Conservation (phyloP, 257 asterid species). For the Plectranthus barbatus region DNA sequence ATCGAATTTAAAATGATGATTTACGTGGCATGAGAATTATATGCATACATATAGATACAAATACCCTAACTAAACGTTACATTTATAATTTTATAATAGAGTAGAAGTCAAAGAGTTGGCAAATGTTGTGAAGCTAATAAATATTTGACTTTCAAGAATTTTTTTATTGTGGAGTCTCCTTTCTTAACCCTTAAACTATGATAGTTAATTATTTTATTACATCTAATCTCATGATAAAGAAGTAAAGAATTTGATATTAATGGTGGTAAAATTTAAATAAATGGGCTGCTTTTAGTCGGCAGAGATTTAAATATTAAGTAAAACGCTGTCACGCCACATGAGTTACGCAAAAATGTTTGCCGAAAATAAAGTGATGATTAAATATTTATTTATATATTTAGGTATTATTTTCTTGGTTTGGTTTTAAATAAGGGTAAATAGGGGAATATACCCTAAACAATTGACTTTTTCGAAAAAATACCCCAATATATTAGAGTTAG, state of each 20-base stretch:
- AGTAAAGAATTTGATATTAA: conserved; percentile 8
- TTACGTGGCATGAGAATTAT: too few species aligned
- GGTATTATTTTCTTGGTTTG: too few species aligned
- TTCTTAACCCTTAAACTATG: conserved; percentile 41
- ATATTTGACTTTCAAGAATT: conserved; percentile 9
- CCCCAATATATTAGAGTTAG: too few species aligned
- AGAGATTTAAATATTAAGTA: conserved; percentile 14
- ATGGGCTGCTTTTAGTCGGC: conserved; percentile 20
- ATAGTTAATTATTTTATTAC: conserved; percentile 1
- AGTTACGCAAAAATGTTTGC: too few species aligned
- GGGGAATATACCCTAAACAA: too few species aligned
- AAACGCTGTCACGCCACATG: background rate
- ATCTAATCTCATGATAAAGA: conserved; percentile 12
- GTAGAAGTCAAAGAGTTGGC: conserved; percentile 16
- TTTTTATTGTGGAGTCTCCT: conserved; percentile 10
- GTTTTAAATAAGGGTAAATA: too few species aligned
- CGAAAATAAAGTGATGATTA: too few species aligned
- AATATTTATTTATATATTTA: too few species aligned
- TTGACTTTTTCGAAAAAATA: too few species aligned
- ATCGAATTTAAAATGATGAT: too few species aligned
- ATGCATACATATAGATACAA: background rate
- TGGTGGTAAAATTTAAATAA: background rate
- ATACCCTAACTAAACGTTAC: background rate
- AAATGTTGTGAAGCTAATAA: conserved; percentile 14
- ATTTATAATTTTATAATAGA: background rate